phyloP scores from a whole-genome alignment of 371 early-diverging fungal species.

The Syncephalastrum racemosum region DNA sequence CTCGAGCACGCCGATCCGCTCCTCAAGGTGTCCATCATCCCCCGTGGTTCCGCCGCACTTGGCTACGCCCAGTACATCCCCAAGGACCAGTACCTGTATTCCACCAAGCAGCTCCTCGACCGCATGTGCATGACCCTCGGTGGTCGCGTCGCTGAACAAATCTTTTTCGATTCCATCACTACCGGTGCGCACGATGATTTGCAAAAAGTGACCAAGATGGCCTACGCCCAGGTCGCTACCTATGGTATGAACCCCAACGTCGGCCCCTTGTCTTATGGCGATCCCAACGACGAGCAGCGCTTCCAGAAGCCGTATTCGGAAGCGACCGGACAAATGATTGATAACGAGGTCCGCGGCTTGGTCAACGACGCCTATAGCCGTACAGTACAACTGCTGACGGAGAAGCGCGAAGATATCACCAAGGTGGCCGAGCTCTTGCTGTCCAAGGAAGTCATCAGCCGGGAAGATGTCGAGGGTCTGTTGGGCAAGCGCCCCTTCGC shows the following conservation, averaged over 20 bases:
- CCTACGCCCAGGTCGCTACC: conserved; percentile 90
- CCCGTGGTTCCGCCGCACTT: conserved; percentile 93
- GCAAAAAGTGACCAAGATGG: conserved; percentile 96
- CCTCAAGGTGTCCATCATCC: conserved; percentile 97
- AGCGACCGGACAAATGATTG: conserved; percentile 92
- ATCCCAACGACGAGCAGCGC: conserved; percentile 71
- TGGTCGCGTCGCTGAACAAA: conserved; percentile 93
- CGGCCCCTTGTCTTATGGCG: conserved; percentile 84
- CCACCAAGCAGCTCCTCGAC: conserved; percentile 89
- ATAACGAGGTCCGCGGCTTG: conserved; percentile 87
- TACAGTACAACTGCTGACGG: conserved; percentile 78
- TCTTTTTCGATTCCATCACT: conserved; percentile 91
- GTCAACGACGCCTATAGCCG: conserved; percentile 81
- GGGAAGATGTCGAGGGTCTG: conserved; percentile 92
- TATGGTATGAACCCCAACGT: conserved; percentile 95
- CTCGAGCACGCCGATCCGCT: conserved; percentile 94
- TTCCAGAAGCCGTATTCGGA: conserved; percentile 97
- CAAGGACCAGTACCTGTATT: conserved; percentile 95
- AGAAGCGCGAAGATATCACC: conserved; percentile 83
- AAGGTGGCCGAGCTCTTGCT: conserved; percentile 91
- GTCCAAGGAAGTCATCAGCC: conserved; percentile 94
- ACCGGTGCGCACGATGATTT: conserved; percentile 94
- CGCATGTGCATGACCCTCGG: conserved; percentile 99
- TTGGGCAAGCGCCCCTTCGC: conserved; percentile 88
- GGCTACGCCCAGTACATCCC: conserved; percentile 99